Evolutionary conservation across 192 early-diverging fungal genomes (phyloP).

Genomic region (Coemansia sp.): DNA sequence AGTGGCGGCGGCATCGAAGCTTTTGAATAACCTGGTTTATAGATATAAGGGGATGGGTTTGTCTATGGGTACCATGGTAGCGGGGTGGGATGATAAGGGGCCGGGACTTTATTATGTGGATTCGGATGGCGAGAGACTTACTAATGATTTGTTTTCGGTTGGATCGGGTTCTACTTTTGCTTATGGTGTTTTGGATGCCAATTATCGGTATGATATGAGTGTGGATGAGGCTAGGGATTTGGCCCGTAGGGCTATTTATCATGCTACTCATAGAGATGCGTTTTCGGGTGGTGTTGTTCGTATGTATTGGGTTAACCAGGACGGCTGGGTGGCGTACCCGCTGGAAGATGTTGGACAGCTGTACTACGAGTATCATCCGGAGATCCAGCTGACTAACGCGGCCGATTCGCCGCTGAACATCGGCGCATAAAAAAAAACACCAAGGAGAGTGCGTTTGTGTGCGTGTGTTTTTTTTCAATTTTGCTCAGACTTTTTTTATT

Average conservation of each 20-base stretch:
- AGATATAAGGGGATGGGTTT: conserved; percentile 98
- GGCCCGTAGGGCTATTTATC: conserved; percentile 89
- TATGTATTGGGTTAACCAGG: conserved; percentile 89
- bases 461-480: conserved; percentile 2
- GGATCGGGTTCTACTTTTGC: conserved; percentile 99
- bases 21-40: conserved; percentile 96
- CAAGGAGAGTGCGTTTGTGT: neutral
- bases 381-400: conserved; percentile 40
- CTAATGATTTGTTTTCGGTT: conserved; percentile 90
- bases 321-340: conserved; percentile 87
- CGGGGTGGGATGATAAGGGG: conserved; percentile 93
- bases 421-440: neutral
- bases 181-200: conserved; percentile 94
- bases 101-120: conserved; percentile 97
- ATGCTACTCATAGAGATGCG: conserved; percentile 94
- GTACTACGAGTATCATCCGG: conserved; percentile 69
- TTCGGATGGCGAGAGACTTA: conserved; percentile 87
- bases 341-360: conserved; percentile 83
- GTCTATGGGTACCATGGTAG: conserved; percentile 99
- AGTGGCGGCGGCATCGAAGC: conserved; percentile 95
- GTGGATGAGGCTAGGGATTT: conserved; percentile 88
- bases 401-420: conserved; percentile 37
- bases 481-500: conserved; percentile 17
- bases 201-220: conserved; percentile 80
- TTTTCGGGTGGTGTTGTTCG: conserved; percentile 87